Evolutionary conservation across 2,329 filamentous ascomycete genomes (phyloP).

Genomic region (Akanthomyces lecanii): DNA sequence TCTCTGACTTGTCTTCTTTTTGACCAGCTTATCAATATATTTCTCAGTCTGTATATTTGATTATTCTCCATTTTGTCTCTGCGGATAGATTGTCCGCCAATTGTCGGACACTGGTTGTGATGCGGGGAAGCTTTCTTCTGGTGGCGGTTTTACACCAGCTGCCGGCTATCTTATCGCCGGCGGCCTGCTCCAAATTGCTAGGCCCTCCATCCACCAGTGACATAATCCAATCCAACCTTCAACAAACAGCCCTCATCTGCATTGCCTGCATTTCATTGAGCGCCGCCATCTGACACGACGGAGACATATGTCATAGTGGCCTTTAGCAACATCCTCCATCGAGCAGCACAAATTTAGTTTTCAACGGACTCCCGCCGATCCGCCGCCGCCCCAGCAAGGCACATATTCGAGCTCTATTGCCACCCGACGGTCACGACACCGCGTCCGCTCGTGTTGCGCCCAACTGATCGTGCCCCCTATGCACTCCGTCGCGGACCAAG

Average conservation of each 20-base stretch:
- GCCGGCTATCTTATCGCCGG: slow-evolving; percentile 6
- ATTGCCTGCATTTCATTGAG: background rate
- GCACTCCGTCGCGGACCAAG: slow-evolving; percentile 30
- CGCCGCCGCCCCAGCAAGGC: background rate
- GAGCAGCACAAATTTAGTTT: background rate
- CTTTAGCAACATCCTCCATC: background rate
- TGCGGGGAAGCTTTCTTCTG: background rate
- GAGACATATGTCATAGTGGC: background rate
- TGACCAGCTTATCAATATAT: no score
- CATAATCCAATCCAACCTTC: background rate
- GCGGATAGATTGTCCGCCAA: no score
- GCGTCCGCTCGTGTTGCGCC: background rate
- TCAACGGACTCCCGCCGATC: background rate
- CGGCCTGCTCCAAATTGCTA: background rate
- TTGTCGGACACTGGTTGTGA: no score
- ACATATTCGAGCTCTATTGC: background rate
- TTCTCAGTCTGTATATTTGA: no score
- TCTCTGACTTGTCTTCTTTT: no score
- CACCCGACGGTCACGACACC: background rate
- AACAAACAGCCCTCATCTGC: background rate
- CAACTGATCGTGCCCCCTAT: slow-evolving; percentile 23
- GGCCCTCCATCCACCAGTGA: background rate
- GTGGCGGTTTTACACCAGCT: slow-evolving; percentile 4
- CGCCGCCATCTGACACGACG: background rate
- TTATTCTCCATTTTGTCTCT: no score